Conservation (phyloP, 176 grass and related monocot species). For the Avena atlantica region DNA sequence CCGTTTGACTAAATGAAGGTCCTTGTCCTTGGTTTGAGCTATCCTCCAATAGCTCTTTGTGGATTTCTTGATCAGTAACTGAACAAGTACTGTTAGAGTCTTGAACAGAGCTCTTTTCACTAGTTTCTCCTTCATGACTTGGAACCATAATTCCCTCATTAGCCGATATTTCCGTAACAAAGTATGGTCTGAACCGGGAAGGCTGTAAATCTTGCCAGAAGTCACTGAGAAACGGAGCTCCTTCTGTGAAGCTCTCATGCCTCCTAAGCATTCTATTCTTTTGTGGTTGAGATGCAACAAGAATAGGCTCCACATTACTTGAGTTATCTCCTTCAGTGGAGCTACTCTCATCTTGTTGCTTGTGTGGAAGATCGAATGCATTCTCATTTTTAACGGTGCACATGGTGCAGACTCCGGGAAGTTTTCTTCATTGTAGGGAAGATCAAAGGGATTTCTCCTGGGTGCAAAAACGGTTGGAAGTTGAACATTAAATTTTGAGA, state of each 20-base stretch:
- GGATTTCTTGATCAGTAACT: slow-evolving; percentile 55
- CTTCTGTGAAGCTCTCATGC: slow-evolving; percentile 70
- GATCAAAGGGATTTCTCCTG: slow-evolving; percentile 59
- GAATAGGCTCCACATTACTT: slow-evolving; percentile 35
- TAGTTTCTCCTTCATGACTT: slow-evolving; percentile 41
- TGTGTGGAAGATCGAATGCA: slow-evolving; percentile 42
- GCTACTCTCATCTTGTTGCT: slow-evolving; percentile 45
- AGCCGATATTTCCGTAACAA: slow-evolving; percentile 52
- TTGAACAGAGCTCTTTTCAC: slow-evolving; percentile 50
- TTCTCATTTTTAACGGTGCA: slow-evolving; percentile 32
- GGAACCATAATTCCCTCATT: slow-evolving; percentile 31
- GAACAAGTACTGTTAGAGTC: slow-evolving; percentile 46
- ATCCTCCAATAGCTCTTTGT: slow-evolving; percentile 48
- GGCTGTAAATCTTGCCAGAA: slow-evolving; percentile 44
- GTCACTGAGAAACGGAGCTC: slow-evolving; percentile 53
- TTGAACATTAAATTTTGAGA: slow-evolving; percentile 55
- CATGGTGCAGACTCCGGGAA: slow-evolving; percentile 71
- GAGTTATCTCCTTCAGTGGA: slow-evolving; percentile 19
- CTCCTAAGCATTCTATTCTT: slow-evolving; percentile 55
- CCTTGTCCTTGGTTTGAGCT: slow-evolving; percentile 5
- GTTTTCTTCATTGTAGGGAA: slow-evolving; percentile 64
- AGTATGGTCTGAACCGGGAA: slow-evolving; percentile 57
- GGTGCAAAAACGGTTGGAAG: slow-evolving; percentile 57
- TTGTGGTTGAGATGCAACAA: slow-evolving; percentile 28
- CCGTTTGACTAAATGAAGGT: not conserved